A percentile compares a stretch with the other conserved stretches of the same genome.
Evolutionary conservation across 495 filamentous ascomycete species (phyloP).

Genomic region (Polyplosphaeria fusca): DNA sequence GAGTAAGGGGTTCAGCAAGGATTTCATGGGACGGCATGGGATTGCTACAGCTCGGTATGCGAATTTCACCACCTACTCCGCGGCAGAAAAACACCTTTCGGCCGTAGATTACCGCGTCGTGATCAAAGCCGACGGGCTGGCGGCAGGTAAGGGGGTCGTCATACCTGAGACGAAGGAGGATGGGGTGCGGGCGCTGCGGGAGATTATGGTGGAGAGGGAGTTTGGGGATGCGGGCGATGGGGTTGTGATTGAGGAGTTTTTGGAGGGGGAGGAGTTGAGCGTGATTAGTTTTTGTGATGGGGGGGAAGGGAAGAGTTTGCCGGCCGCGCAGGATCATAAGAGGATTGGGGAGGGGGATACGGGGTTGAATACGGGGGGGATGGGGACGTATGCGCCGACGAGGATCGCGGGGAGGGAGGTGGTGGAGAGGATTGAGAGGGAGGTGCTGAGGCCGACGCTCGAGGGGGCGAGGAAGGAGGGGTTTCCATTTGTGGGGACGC

Average conservation of each 20-base stretch:
- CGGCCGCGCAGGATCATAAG: conserved; percentile 96
- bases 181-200: conserved; percentile 72
- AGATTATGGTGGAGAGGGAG: conserved; percentile 85
- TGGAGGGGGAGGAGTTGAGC: conserved; percentile 88
- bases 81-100: conserved; percentile 73
- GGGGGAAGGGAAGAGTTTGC: conserved; percentile 76
- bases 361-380: conserved; percentile 93
- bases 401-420: conserved; percentile 72
- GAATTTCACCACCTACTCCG: conserved; percentile 80
- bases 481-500: conserved; percentile 75
- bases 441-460: conserved; percentile 84
- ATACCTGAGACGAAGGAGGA: conserved; percentile 78
- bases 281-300: conserved; percentile 91
- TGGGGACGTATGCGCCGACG: conserved; percentile 91
- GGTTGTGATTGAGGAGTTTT: conserved; percentile 93
- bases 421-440: conserved; percentile 72
- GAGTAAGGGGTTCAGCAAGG: conserved; percentile 94
- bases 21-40: conserved; percentile 89
- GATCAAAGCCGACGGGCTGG: conserved; percentile 84
- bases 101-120: conserved; percentile 71
- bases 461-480: conserved; percentile 80
- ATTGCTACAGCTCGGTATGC: conserved; percentile 89
- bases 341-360: conserved; percentile 85
- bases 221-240: conserved; percentile 87
- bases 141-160: conserved; percentile 89